Evolutionary conservation across 2,329 filamentous ascomycete species (phyloP).

Genomic region (Aspergillus fructus): DNA sequence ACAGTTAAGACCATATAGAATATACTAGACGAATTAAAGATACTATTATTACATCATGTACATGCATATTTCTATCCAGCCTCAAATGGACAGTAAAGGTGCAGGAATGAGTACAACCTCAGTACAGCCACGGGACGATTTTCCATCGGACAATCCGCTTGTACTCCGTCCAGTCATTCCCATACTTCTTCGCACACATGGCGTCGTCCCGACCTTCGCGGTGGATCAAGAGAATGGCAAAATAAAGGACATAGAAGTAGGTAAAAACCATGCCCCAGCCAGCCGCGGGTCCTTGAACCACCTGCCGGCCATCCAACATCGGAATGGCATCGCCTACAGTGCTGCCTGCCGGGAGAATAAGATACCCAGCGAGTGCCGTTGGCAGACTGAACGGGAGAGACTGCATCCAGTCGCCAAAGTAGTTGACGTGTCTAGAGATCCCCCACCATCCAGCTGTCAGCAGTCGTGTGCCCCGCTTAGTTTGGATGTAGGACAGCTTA

Average conservation of each 20-base stretch:
- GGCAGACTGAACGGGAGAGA: conserved; percentile 83
- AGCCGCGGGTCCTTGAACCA: conserved; percentile 11
- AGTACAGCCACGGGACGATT: conserved; percentile 2
- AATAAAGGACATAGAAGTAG: conserved; percentile 91
- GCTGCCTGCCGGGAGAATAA: conserved; percentile 48
- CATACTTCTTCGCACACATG: conserved; percentile 85
- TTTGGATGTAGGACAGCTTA: conserved; percentile 82
- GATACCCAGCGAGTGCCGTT: conserved; percentile 77
- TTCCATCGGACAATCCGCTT: conserved; percentile 39
- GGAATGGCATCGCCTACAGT: not conserved
- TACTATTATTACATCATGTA: no score
- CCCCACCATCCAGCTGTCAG: conserved; percentile 90
- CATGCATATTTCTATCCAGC: no score
- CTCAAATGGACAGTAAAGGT: no score
- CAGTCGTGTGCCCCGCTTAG: conserved; percentile 73
- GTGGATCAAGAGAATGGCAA: conserved; percentile 78
- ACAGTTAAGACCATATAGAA: no score
- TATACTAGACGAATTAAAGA: no score
- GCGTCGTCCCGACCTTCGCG: conserved; percentile 80
- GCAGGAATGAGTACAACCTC: not conserved
- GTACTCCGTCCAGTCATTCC: conserved; percentile 83
- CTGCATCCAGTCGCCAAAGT: conserved; percentile 90
- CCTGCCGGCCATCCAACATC: conserved; percentile 50
- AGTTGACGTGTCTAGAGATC: conserved; percentile 84
- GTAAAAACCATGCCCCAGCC: conserved; percentile 83